phyloP scores from a whole-genome alignment of 1,284 basidiomycete genomes.

The Microbotryum silenes-acaulis region DNA sequence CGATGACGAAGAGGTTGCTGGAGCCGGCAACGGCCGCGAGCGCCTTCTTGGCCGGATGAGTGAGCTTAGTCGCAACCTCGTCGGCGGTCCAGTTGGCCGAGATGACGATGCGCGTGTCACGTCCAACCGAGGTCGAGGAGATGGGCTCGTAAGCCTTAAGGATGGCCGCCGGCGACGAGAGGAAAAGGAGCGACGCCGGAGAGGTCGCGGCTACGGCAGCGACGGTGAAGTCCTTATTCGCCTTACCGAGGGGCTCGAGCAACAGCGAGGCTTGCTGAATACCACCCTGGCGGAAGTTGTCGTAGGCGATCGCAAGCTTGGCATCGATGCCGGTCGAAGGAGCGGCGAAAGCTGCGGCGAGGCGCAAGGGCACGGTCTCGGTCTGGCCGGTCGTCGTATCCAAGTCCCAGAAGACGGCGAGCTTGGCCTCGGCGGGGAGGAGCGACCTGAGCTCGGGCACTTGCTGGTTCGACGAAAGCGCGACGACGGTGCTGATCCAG shows the following conservation, averaged over 20 bases:
- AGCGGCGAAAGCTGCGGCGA: conserved; percentile 31
- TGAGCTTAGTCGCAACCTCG: conserved; percentile 34
- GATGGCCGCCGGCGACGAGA: conserved; percentile 30
- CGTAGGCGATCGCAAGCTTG: conserved; percentile 30
- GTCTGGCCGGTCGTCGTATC: conserved; percentile 28
- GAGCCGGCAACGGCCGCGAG: conserved; percentile 30
- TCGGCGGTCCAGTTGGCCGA: conserved; percentile 34
- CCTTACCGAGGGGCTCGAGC: conserved; percentile 26
- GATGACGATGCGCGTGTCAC: conserved; percentile 33
- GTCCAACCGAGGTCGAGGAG: conserved; percentile 22
- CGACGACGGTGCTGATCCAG: conserved; percentile 45
- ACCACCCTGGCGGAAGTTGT: conserved; percentile 35
- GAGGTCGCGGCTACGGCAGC: conserved; percentile 30
- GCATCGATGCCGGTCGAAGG: conserved; percentile 28
- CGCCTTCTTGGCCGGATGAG: conserved; percentile 25
- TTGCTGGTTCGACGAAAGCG: conserved; percentile 21
- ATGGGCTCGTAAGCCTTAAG: conserved; percentile 35
- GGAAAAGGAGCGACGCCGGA: conserved; percentile 32
- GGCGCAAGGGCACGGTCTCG: conserved; percentile 25
- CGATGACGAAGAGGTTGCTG: conserved; percentile 36
- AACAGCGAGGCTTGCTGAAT: conserved; percentile 34
- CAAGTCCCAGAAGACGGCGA: conserved; percentile 42
- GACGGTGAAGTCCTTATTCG: conserved; percentile 17
- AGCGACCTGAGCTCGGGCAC: conserved; percentile 28
- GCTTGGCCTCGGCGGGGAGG: conserved; percentile 35